These are phyloP conservation scores for Sclerotinia subarctica DNA, from an alignment of 2,329 filamentous ascomycete species.

Conservation along the genomic window DNA sequence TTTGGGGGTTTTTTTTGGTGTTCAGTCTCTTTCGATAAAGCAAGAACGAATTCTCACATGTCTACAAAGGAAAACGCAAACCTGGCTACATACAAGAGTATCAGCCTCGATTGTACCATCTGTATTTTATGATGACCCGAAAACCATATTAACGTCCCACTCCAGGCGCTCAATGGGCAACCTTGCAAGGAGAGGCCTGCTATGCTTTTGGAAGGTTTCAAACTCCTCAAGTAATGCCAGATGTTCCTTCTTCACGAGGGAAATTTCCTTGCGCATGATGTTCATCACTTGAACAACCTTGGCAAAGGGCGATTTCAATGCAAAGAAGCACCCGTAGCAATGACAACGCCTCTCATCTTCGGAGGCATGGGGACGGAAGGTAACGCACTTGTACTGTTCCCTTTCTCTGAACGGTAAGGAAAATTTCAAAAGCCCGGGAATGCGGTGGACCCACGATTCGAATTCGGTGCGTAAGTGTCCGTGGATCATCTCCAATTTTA, in stretches of 20 bases:
- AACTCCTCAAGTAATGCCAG: not conserved
- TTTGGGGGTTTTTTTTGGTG: not conserved
- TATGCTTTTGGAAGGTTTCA: not conserved
- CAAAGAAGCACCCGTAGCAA: not conserved
- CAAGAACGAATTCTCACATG: not conserved
- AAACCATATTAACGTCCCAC: not conserved
- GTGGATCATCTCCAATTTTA: no score
- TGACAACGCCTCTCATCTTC: not conserved
- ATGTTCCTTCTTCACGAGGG: not conserved
- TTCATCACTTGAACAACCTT: not conserved
- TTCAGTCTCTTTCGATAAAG: no score
- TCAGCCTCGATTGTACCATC: not conserved
- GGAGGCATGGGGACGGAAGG: no score
- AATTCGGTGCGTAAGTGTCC: not conserved
- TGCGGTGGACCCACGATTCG: not conserved
- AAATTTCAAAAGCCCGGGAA: not conserved
- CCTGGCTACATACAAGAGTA: not conserved
- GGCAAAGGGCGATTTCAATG: no score
- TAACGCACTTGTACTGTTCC: no score
- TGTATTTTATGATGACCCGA: no score
- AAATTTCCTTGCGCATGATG: not conserved
- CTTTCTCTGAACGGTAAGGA: not conserved
- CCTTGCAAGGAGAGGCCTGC: no score
- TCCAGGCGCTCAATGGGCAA: no score
- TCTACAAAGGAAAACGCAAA: not conserved